These are phyloP conservation scores for Cetraspora pellucida DNA, from an alignment of 192 early-diverging fungal genomes.

Conservation along the genomic window DNA sequence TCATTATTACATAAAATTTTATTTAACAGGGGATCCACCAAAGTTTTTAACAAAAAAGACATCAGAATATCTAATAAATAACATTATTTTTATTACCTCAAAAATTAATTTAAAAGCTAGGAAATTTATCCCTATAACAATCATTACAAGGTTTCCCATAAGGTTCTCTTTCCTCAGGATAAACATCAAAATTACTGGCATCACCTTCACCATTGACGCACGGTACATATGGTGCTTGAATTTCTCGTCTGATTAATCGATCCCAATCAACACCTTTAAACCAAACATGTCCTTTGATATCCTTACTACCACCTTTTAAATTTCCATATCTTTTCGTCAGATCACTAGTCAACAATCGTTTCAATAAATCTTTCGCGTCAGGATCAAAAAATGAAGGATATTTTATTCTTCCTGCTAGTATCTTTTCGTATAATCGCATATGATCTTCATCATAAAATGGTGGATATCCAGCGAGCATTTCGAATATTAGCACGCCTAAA, in stretches of 20 bases:
- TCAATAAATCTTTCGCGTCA: conserved; percentile 80
- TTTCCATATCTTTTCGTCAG: conserved; percentile 87
- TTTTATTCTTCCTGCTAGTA: conserved; percentile 77
- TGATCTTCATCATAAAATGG: conserved; percentile 97
- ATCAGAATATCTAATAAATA: too few species aligned
- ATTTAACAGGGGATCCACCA: too few species aligned
- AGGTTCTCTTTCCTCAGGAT: conserved; percentile 87
- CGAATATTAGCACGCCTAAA: conserved; percentile 89
- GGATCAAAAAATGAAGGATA: conserved; percentile 89
- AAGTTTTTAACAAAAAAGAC: too few species aligned
- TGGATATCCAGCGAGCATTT: conserved; percentile 94
- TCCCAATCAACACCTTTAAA: conserved; percentile 94
- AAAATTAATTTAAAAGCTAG: conserved; percentile 6
- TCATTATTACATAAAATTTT: too few species aligned
- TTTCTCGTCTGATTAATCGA: conserved; percentile 66
- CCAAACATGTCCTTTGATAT: conserved; percentile 96
- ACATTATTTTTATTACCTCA: neutral
- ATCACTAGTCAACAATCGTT: conserved; percentile 78
- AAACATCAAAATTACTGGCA: conserved; percentile 92
- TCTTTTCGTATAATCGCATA: conserved; percentile 92
- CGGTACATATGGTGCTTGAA: conserved; percentile 87
- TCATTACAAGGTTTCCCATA: conserved; percentile 63
- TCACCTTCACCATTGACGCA: conserved; percentile 82
- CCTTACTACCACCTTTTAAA: conserved; percentile 76
- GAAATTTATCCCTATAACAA: conserved; percentile 28